Percentiles rank a stretch among this genome's conserved stretches.
Evolutionary conservation across 1,284 basidiomycete genomes (phyloP).

Genomic region (Apiotrichum siamense): DNA sequence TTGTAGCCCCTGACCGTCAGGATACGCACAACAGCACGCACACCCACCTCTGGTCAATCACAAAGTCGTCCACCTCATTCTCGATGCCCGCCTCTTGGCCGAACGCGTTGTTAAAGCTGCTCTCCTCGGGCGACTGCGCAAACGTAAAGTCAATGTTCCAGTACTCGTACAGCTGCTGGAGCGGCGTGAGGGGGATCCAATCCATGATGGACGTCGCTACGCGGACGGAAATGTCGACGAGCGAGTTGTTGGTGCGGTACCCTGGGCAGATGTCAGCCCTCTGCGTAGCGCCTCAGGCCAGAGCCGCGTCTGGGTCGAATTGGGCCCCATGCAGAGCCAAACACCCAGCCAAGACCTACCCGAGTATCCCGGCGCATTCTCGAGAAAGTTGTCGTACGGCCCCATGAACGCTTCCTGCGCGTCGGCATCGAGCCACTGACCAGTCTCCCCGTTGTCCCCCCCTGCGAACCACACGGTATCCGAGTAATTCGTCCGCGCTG

Average conservation of each 20-base stretch:
- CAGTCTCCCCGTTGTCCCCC: constrained; percentile 4
- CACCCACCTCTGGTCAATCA: constrained; percentile 19
- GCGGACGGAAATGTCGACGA: constrained; percentile 20
- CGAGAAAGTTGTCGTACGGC: constrained; percentile 14
- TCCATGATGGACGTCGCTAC: constrained; percentile 23
- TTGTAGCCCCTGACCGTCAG: constrained; percentile 52
- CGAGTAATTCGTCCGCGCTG: constrained; percentile 27
- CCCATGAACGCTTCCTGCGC: constrained; percentile 10
- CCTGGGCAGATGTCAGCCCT: constrained; percentile 1
- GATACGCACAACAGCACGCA: no score
- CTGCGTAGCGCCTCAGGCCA: not conserved
- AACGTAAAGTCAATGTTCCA: constrained; percentile 25
- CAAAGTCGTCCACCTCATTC: constrained; percentile 18
- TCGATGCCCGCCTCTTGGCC: constrained; percentile 19
- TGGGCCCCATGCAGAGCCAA: not conserved
- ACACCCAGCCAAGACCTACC: constrained; percentile 1
- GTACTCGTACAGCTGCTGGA: constrained; percentile 22
- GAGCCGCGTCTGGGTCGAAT: constrained; percentile 4
- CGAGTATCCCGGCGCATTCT: constrained; percentile 14
- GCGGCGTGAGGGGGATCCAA: constrained; percentile 19
- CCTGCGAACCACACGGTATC: constrained; percentile 15
- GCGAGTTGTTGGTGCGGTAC: constrained; percentile 18
- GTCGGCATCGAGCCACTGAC: constrained; percentile 8
- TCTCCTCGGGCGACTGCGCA: constrained; percentile 18
- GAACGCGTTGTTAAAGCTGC: constrained; percentile 22